Evolutionary conservation across 2,329 filamentous ascomycete species (phyloP), one percentile per base, ranked within the genome.

Genomic region (Lasiodiplodia theobromae): DNA sequence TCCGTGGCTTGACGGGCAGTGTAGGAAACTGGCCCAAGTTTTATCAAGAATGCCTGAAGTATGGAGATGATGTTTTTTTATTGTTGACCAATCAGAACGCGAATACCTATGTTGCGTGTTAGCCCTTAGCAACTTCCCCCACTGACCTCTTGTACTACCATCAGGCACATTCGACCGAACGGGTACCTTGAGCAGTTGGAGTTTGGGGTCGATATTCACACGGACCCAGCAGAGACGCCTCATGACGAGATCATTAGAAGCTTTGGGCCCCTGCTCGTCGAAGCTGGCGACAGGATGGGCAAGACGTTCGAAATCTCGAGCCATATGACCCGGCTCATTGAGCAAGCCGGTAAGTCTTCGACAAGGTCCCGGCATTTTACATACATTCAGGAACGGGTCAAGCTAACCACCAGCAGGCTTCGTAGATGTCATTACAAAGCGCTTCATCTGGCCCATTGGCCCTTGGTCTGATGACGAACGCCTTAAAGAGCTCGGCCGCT

Each of bases 171-270:
- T 12, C 73, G 75, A 34, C 82, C 82, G 0, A 40, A 47, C 10
- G 82, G 77, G 16, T 83, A 76, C 69, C 72, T 84, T 69, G 81
- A 84, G 70, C 79, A 83, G 66, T 72, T 81, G 38, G 82, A 84
- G 69, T 77, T 78, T 71, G 71, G 70, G 66, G 69, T 77, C 67
- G 60, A 71, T 23, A 75, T 77, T 0, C 71, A 70, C 38, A 74
- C 76, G 0, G 67, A 72, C 23, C 69, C 71, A 0, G 37, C 64
- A 23, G 40, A 64, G 1, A 67, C 72, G 54, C 70, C 72, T 2
- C 71, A 77, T 34, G 70, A 73, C 16, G 67, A 57, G 2, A 40
- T 68, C 18, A 44, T 68, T n/a, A 23, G 18, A 8, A 53, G 47
- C 38, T 62, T 69, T 16, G 54, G 52, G 11, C 40, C 28, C 4